Evolutionary conservation across 2,329 filamentous ascomycete species (phyloP), one percentile per base, ranked within the genome.

Genomic region (Catunica adiposa): DNA sequence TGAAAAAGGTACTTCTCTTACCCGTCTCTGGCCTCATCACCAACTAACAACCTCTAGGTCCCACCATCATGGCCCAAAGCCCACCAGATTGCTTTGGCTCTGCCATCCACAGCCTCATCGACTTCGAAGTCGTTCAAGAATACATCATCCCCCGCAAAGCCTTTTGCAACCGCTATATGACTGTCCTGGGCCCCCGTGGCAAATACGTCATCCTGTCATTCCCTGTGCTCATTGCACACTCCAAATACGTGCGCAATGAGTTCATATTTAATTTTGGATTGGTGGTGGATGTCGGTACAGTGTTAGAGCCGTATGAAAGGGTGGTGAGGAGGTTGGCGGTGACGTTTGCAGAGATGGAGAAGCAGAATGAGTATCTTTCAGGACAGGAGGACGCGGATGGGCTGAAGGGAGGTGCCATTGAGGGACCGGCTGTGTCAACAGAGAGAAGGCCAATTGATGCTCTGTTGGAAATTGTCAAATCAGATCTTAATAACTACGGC

Each of bases 191-290:
- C 48, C 78, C 80, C 0, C 77, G 80, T 56, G 74, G 74, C 62
- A 79, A 79, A 61, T 84, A 89, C 68, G 81, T 83, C 57, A 80
- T 98, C 56, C 76, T 98, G 34, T 88, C 89, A 15, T 88, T 89
- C 63, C 92, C 92, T 0, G 84, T 97, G 54, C 90, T 88, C 65
- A 87, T 97, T 65, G 80, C 84, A 53, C 79, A 89, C 61, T 77
- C 82, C 56, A 83, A 84, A 62, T 95, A 97, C 65, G 80, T 84
- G 64, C 83, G 92, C 58, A 95, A 95, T 69, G 87, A 94, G 68
- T 97, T 96, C 73, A 95, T 96, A 65, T 98, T 97, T 78, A 97
- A 97, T 68, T 95, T 97, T 65, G 89, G 88, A 58, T 74, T 97
- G 47, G 84, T 95, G 26, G 74, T 95, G 52, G 78, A 84, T 53